Conservation (phyloP, 768 basidiomycete genomes). For the Ramaria rubella region DNA sequence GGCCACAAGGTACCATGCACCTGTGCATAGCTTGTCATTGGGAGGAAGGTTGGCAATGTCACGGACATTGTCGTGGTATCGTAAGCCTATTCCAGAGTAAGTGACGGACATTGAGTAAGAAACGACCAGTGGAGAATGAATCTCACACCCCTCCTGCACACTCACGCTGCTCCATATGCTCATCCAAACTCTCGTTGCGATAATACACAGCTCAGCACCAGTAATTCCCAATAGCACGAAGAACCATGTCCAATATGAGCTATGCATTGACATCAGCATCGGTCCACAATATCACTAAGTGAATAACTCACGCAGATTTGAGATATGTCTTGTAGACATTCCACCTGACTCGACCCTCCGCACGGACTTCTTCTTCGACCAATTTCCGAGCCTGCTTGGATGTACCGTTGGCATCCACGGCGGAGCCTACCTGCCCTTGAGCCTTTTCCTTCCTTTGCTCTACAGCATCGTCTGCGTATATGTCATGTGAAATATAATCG, state of each 20-base stretch:
- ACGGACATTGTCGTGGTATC: not conserved
- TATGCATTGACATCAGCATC: not conserved
- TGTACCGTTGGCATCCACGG: not conserved
- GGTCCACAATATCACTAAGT: not conserved
- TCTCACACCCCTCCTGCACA: no score
- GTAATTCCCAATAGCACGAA: conserved; percentile 10
- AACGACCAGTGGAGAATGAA: no score
- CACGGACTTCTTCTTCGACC: conserved; percentile 17
- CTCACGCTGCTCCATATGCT: conserved; percentile 18
- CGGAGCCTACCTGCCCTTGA: conserved; percentile 16
- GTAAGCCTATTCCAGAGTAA: conserved; percentile 5
- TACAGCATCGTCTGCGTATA: conserved; percentile 4
- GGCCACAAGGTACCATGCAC: not conserved
- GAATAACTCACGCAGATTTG: conserved; percentile 13
- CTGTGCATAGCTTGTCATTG: not conserved
- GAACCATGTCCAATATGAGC: conserved; percentile 17
- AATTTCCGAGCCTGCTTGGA: conserved; percentile 12
- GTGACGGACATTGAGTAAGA: not conserved
- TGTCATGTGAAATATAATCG: conserved; percentile 40
- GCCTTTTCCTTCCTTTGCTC: conserved; percentile 24
- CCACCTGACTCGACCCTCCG: conserved; percentile 18
- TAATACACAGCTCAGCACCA: conserved; percentile 9
- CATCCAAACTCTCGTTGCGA: conserved; percentile 26
- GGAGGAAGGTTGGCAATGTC: not conserved
- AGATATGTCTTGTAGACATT: conserved; percentile 21